A percentile compares a stretch with the other conserved stretches of the same genome.
phyloP scores from a whole-genome alignment of 495 filamentous ascomycete genomes.

The Amphirosellinia nigrospora region DNA sequence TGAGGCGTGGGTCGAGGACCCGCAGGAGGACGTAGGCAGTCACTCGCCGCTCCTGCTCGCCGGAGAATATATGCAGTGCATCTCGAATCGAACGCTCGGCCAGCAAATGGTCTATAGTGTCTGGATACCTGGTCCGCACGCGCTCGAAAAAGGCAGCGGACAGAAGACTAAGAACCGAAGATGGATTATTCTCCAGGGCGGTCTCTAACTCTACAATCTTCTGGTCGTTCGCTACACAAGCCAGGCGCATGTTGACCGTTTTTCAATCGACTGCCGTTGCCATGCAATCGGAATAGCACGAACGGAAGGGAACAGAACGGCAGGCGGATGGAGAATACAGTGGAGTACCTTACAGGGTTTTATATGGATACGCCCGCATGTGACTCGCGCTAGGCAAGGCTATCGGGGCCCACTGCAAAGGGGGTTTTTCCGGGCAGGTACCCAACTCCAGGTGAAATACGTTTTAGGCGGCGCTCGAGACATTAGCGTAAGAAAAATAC shows the following conservation, averaged over 20 bases:
- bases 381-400: too few species aligned
- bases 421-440: too few species aligned
- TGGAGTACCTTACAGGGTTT: too few species aligned
- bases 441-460: too few species aligned
- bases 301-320: too few species aligned
- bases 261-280: not conserved
- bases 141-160: not conserved
- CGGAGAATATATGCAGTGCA: not conserved
- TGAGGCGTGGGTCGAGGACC: not conserved
- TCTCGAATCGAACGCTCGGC: not conserved
- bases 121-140: constrained; percentile 7
- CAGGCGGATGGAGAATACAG: too few species aligned
- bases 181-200: not conserved
- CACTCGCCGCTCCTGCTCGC: constrained; percentile 3
- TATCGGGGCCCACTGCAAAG: too few species aligned
- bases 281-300: not conserved
- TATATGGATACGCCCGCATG: too few species aligned
- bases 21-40: not conserved
- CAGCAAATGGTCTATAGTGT: constrained; percentile 32
- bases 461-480: too few species aligned
- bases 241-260: not conserved
- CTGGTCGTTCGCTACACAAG: not conserved
- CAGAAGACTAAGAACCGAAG: not conserved
- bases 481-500: too few species aligned
- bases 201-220: not conserved